phyloP scores from a whole-genome alignment of 345 rosid species.

The Populus euphratica region DNA sequence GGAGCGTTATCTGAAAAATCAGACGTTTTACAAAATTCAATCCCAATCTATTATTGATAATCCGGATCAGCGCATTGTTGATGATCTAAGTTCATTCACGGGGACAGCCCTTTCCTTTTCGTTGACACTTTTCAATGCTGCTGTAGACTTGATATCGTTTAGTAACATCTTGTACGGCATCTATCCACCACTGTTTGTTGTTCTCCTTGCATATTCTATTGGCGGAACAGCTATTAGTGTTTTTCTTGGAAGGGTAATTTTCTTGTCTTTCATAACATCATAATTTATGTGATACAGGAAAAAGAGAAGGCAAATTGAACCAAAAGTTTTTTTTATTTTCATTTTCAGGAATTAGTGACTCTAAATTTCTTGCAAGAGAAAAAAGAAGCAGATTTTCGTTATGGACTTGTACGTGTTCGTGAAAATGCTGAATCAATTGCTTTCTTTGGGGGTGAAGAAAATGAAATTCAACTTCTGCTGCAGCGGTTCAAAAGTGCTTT shows the following conservation, averaged over 20 bases:
- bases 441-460: constrained; percentile 90
- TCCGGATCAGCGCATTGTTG: constrained; percentile 95
- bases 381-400: constrained; percentile 96
- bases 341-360: constrained; percentile 69
- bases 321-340: constrained; percentile 11
- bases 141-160: constrained; percentile 85
- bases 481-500: constrained; percentile 90
- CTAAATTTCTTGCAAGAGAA: constrained; percentile 97
- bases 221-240: constrained; percentile 87
- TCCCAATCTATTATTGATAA: constrained; percentile 90
- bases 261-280: not conserved
- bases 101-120: constrained; percentile 88
- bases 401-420: constrained; percentile 91
- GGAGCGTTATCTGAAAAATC: constrained; percentile 69
- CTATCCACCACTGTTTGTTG: constrained; percentile 80
- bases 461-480: constrained; percentile 77
- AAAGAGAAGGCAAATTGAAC: not conserved
- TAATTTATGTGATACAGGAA: not conserved
- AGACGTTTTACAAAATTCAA: constrained; percentile 83
- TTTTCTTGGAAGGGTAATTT: constrained; percentile 73
- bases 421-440: constrained; percentile 98
- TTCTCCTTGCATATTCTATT: constrained; percentile 74
- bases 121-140: constrained; percentile 69
- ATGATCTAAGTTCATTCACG: constrained; percentile 84
- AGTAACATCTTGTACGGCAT: constrained; percentile 89